Evolutionary conservation across 305 asterid species (phyloP).

Genomic region (Fraxinus velutina): DNA sequence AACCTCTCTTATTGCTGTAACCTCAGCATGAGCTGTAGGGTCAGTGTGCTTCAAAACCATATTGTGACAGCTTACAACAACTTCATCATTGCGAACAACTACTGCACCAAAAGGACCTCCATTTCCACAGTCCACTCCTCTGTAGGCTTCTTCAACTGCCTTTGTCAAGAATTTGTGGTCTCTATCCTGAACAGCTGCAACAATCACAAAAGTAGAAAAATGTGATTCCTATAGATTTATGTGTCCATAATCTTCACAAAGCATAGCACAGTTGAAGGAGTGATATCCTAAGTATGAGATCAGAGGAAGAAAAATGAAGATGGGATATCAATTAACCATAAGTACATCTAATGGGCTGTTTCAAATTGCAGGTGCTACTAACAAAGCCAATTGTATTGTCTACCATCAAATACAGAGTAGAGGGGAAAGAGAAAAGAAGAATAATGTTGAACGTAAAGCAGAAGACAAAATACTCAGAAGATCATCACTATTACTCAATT

Average conservation of each 20-base stretch:
- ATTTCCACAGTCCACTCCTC: constrained; percentile 89
- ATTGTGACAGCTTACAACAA: constrained; percentile 91
- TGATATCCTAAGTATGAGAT: background rate
- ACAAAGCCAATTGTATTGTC: background rate
- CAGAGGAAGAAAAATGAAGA: background rate
- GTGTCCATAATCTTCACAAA: constrained; percentile 11
- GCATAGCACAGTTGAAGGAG: background rate
- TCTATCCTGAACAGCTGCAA: constrained; percentile 77
- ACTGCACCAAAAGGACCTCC: constrained; percentile 99
- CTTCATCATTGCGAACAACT: constrained; percentile 72
- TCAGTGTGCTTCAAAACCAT: constrained; percentile 71
- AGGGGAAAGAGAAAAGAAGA: background rate
- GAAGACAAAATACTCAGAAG: background rate
- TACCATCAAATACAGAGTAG: background rate
- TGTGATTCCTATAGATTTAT: constrained; percentile 3
- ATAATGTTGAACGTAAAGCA: background rate
- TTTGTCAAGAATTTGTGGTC: constrained; percentile 78
- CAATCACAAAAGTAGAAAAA: constrained; percentile 14
- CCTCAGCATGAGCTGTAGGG: constrained; percentile 99
- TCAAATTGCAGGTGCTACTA: constrained; percentile 13
- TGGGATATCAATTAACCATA: background rate
- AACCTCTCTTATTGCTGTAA: constrained; percentile 97
- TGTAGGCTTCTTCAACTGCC: constrained; percentile 97
- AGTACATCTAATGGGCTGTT: background rate
- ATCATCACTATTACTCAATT: background rate